Evolutionary conservation across 768 basidiomycete species (phyloP), one percentile per base, ranked within the genome.

Genomic region (Psilocybe sp.): DNA sequence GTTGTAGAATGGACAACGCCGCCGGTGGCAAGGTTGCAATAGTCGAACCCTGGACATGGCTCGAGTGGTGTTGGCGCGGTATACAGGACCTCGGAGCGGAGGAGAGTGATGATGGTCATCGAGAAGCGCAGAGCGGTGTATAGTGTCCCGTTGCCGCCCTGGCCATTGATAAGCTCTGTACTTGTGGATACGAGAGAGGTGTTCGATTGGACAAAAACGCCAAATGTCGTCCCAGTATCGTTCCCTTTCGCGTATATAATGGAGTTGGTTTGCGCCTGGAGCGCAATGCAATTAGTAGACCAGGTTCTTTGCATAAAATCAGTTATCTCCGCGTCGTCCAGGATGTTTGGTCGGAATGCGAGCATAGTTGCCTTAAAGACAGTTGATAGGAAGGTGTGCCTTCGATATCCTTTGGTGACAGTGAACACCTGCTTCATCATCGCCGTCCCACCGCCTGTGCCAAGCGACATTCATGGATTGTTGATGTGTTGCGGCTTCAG

Each of bases 401-500:
- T n/a, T 12, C 46, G 33, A 1, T 11, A 20, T 4, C 51, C 55
- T 20, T 57, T 61, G 13, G 60, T 61, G 40, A 61, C 31, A 3
- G 60, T 57, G 32, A 61, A 59, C 28, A 61, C 50, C 45, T 61
- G 60, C 40, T 61, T 59, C 60, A 61, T 59, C 23, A 53, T 45
- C 31, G 46, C 55, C 4, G 58, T 57, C n/a, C 51, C 55, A 7
- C 50, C 58, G n/a, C 53, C 50, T 1, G 42, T 53, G 10, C 33
- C 33, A 13, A 57, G 37, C 3, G 48, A 44, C 3, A 23, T 19
- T 57, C 55, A 61, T 12, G 55, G 58, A 37, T 59, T 59, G 34
- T 61, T 55, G 34, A 41, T 52, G 13, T 53, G 40, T 16, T 39
- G 37, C 23, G 54, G 51, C 18, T 6, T 3, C 5, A 62, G 14